A percentile compares a stretch with the other conserved stretches of the same genome.
phyloP scores from a whole-genome alignment of 352 stramenopile species.

The Pythium oligandrum region DNA sequence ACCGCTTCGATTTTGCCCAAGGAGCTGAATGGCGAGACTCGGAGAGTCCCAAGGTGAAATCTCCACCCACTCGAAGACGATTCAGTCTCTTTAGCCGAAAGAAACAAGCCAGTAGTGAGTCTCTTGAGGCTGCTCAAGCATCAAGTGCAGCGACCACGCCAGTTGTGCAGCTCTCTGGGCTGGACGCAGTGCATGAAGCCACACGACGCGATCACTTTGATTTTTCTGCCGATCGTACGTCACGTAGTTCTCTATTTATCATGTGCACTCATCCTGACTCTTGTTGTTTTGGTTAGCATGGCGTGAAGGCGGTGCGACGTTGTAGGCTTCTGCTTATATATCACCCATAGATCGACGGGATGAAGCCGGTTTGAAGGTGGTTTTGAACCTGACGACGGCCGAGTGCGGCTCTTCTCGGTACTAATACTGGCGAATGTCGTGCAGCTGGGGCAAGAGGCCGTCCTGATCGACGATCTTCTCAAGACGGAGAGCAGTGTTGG shows the following conservation, averaged over 20 bases:
- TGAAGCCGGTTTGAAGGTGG: conserved; percentile 16
- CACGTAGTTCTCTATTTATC: neutral
- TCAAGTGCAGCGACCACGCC: neutral
- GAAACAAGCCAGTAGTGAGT: no score
- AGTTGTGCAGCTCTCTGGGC: conserved; percentile 19
- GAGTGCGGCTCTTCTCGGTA: conserved; percentile 33
- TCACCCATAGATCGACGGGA: conserved; percentile 11
- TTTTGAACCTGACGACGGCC: conserved; percentile 10
- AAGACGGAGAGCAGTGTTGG: conserved; percentile 49
- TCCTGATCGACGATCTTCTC: conserved; percentile 62
- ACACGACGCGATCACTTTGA: conserved; percentile 17
- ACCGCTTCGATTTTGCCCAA: conserved; percentile 17
- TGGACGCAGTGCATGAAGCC: conserved; percentile 21
- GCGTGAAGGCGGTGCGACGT: conserved; percentile 1
- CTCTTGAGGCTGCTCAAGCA: no score
- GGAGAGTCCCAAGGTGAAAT: neutral
- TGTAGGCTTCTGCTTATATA: neutral
- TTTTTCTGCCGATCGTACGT: conserved; percentile 19
- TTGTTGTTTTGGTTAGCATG: conserved; percentile 7
- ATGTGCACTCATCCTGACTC: neutral
- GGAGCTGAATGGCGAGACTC: conserved; percentile 7
- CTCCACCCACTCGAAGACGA: neutral
- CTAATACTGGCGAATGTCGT: conserved; percentile 46
- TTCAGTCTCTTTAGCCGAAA: conserved; percentile 11
- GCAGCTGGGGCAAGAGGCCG: conserved; percentile 42